Evolutionary conservation across 108 stramenopile species (phyloP).

Genomic region (Pseudonitzschia pungens): DNA sequence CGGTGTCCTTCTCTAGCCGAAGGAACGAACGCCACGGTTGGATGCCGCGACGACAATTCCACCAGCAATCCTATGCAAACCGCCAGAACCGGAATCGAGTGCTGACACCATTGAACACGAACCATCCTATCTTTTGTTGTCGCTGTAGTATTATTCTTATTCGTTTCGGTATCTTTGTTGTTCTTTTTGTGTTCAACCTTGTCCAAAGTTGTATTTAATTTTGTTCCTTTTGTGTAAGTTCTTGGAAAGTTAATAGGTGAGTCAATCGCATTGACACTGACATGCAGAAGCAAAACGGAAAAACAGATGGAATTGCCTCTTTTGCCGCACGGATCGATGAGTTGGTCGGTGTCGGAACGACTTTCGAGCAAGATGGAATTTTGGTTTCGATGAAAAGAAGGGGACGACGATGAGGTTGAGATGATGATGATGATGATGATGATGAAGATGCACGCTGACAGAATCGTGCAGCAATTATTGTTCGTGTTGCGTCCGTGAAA

Average conservation of each 20-base stretch:
- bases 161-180: background rate
- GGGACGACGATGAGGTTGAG: too few species aligned
- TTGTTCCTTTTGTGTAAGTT: too few species aligned
- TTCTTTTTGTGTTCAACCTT: too few species aligned
- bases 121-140: background rate
- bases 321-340: background rate
- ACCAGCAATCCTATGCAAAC: background rate
- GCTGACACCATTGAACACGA: background rate
- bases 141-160: background rate
- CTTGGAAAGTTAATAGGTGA: too few species aligned
- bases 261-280: too few species aligned
- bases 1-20: background rate
- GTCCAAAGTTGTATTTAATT: too few species aligned
- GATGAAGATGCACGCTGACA: background rate
- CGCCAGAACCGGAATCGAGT: background rate
- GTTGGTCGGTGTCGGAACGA: background rate
- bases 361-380: background rate
- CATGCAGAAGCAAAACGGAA: too few species aligned
- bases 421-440: constrained; percentile 1
- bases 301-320: background rate
- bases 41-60: background rate
- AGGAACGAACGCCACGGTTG: background rate
- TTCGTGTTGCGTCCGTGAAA: too few species aligned
- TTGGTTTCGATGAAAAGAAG: background rate
- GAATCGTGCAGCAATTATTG: too few species aligned